Conservation (phyloP, 345 rosid species). For the Nephelium lappaceum region DNA sequence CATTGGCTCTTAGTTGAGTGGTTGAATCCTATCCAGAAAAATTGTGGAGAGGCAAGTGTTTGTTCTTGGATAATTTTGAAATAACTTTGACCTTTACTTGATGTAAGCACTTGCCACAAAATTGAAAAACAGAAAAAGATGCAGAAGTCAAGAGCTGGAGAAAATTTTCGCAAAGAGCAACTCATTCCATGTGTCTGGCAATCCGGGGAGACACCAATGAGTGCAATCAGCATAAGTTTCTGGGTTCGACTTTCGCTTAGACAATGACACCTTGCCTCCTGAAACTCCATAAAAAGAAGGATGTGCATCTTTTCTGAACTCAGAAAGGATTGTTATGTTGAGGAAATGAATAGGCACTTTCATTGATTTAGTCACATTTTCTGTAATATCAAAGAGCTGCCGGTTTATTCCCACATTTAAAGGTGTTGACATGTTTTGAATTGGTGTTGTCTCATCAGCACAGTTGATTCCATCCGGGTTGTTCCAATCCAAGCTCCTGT, state of each 20-base stretch:
- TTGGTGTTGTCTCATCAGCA: slow-evolving; percentile 69
- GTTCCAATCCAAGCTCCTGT: slow-evolving; percentile 86
- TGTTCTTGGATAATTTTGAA: no score
- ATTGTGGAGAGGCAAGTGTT: no score
- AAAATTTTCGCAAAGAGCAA: slow-evolving; percentile 24
- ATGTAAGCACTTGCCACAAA: no score
- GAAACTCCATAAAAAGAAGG: slow-evolving; percentile 75
- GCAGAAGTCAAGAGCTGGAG: no score
- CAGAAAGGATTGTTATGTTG: slow-evolving; percentile 75
- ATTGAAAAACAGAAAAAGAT: no score
- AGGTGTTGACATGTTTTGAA: slow-evolving; percentile 52
- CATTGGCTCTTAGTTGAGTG: no score
- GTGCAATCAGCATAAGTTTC: slow-evolving; percentile 89
- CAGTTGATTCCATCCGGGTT: slow-evolving; percentile 80
- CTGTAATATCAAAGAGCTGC: slow-evolving; percentile 48
- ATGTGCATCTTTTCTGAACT: slow-evolving; percentile 89
- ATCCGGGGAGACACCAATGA: slow-evolving; percentile 96
- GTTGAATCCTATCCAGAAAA: no score
- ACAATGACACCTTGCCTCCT: slow-evolving; percentile 59
- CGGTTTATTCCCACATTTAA: slow-evolving; percentile 74
- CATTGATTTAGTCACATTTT: slow-evolving; percentile 52
- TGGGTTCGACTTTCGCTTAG: slow-evolving; percentile 34
- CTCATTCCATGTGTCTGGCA: slow-evolving; percentile 95
- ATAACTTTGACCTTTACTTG: no score
- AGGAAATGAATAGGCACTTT: slow-evolving; percentile 62